phyloP scores from a whole-genome alignment of 2,329 filamentous ascomycete genomes.

The Emmonsiellopsis sp. region DNA sequence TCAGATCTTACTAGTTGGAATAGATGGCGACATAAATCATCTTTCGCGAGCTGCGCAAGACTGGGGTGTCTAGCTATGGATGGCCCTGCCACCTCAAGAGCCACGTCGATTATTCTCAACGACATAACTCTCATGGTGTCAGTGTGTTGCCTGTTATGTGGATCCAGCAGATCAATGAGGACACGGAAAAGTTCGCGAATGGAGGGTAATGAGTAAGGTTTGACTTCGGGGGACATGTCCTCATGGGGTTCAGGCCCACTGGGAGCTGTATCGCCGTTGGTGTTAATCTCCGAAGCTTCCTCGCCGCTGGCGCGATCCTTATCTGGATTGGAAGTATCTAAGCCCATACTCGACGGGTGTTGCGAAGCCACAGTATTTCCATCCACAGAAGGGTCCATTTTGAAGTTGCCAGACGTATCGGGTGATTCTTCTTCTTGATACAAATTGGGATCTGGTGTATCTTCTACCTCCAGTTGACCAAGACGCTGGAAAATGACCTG shows the following conservation, averaged over 20 bases:
- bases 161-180: conserved; percentile 85
- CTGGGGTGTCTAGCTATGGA: conserved; percentile 90
- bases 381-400: conserved; percentile 72
- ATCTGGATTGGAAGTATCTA: conserved; percentile 25
- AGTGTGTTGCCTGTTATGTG: conserved; percentile 83
- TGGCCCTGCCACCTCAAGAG: conserved; percentile 88
- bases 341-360: conserved; percentile 33
- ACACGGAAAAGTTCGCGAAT: conserved; percentile 92
- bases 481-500: conserved; percentile 94
- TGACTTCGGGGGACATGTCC: conserved; percentile 50
- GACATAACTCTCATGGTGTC: conserved; percentile 98
- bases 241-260: conserved; percentile 28
- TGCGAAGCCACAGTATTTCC: conserved; percentile 52
- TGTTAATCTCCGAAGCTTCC: conserved; percentile 23
- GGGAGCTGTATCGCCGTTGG: conserved; percentile 24
- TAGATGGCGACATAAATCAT: conserved; percentile 84
- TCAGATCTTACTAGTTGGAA: conserved; percentile 96
- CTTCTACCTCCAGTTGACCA: conserved; percentile 74
- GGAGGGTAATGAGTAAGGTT: conserved; percentile 86
- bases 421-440: conserved; percentile 52
- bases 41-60: conserved; percentile 77
- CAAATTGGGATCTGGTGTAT: conserved; percentile 56
- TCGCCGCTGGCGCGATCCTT: conserved; percentile 26
- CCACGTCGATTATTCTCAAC: conserved; percentile 90
- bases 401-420: conserved; percentile 64